These are phyloP conservation scores for Lipomyces yamanashiensis DNA, from an alignment of 805 yeast species.

Conservation along the genomic window DNA sequence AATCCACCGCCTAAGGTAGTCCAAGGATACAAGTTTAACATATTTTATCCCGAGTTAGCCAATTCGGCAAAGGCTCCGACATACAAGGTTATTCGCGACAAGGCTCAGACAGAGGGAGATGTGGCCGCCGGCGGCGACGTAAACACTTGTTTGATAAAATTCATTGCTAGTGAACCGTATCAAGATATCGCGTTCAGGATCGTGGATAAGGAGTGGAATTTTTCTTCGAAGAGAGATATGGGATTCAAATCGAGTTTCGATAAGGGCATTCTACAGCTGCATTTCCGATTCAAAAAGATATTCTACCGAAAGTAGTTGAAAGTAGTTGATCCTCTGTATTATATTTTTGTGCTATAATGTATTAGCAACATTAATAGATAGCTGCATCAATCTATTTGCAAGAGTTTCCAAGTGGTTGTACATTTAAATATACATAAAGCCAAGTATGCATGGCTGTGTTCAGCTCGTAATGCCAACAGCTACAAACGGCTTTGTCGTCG, in stretches of 20 bases:
- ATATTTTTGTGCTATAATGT: constrained; percentile 5
- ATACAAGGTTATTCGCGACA: constrained; percentile 41
- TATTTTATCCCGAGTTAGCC: constrained; percentile 45
- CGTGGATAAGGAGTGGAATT: constrained; percentile 47
- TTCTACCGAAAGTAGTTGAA: constrained; percentile 41
- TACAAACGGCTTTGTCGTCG: no score
- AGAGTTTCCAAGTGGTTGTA: no score
- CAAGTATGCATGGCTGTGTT: not conserved
- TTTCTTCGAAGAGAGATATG: constrained; percentile 37
- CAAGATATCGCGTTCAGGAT: constrained; percentile 46
- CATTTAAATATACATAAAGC: not conserved
- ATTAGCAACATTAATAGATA: not conserved
- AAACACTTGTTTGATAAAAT: constrained; percentile 43
- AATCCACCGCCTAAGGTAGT: constrained; percentile 48
- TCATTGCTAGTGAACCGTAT: constrained; percentile 46
- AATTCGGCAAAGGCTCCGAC: constrained; percentile 42
- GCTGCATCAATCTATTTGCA: no score
- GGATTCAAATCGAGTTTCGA: constrained; percentile 45
- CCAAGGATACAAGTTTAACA: constrained; percentile 47
- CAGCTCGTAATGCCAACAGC: no score
- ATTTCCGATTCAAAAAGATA: constrained; percentile 45
- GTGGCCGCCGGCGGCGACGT: constrained; percentile 22
- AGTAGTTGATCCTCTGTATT: constrained; percentile 18
- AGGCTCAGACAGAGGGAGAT: constrained; percentile 9
- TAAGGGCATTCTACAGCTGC: constrained; percentile 46